Evolutionary conservation across 768 basidiomycete genomes (phyloP).

Genomic region (Wakefieldia striispora): DNA sequence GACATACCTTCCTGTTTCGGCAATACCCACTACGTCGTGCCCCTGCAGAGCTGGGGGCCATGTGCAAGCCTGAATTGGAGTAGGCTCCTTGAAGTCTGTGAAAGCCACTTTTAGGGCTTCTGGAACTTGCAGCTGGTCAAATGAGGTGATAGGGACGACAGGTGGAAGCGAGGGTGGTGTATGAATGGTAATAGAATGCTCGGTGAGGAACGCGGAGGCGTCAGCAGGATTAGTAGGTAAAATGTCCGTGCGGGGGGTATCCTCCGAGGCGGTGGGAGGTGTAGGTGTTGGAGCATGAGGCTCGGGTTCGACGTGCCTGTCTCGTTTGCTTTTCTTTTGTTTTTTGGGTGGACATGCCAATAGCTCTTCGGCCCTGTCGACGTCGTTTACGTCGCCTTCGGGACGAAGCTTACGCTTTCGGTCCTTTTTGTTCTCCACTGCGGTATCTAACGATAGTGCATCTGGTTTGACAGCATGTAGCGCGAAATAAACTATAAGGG

Average conservation of each 20-base stretch:
- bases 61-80: slow-evolving; percentile 92
- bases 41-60: slow-evolving; percentile 88
- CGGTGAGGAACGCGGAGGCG: slow-evolving; percentile 61
- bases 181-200: slow-evolving; percentile 73
- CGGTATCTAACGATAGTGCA: slow-evolving; percentile 1
- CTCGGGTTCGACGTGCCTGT: slow-evolving; percentile 3
- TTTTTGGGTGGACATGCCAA: slow-evolving; percentile 16
- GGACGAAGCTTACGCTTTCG: slow-evolving; percentile 25
- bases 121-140: slow-evolving; percentile 71
- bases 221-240: slow-evolving; percentile 32
- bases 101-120: slow-evolving; percentile 61
- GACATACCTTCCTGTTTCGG: slow-evolving; percentile 85
- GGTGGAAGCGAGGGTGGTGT: slow-evolving; percentile 43
- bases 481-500: not conserved
- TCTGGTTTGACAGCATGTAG: not conserved
- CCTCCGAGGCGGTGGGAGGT: slow-evolving; percentile 1
- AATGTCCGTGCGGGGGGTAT: slow-evolving; percentile 16
- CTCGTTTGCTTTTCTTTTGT: slow-evolving; percentile 27
- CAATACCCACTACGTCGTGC: slow-evolving; percentile 90
- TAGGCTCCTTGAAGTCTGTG: slow-evolving; percentile 76
- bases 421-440: slow-evolving; percentile 16
- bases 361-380: not conserved
- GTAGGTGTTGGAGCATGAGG: slow-evolving; percentile 1
- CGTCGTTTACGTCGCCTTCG: slow-evolving; percentile 6
- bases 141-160: slow-evolving; percentile 68